phyloP scores from a whole-genome alignment of 495 filamentous ascomycete genomes.

The Penicillium subrubescens region DNA sequence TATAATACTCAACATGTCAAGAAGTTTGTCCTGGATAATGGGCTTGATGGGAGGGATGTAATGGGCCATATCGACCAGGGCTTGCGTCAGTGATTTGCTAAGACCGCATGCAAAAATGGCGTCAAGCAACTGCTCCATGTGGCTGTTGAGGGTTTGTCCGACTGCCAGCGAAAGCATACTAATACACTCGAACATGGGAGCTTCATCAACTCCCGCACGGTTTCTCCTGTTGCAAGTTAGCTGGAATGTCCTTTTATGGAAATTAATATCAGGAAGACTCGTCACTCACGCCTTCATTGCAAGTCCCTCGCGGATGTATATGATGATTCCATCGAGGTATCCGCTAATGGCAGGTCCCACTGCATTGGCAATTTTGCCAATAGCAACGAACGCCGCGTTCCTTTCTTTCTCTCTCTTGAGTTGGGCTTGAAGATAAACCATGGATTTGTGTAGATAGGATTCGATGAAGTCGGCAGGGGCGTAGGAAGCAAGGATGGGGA shows the following conservation, averaged over 20 bases:
- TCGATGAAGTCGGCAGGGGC: constrained; percentile 82
- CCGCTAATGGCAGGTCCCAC: constrained; percentile 91
- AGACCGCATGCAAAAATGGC: constrained; percentile 96
- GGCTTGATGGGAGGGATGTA: constrained; percentile 94
- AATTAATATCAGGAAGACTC: constrained; percentile 14
- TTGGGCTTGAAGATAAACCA: constrained; percentile 92
- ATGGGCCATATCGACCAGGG: constrained; percentile 96
- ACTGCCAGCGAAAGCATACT: constrained; percentile 94
- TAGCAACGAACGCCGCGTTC: constrained; percentile 89
- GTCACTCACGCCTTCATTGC: constrained; percentile 68
- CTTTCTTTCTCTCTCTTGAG: constrained; percentile 95
- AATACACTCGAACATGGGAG: constrained; percentile 97
- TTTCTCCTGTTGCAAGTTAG: constrained; percentile 53
- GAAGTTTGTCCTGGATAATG: constrained; percentile 87
- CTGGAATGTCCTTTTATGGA: neutral
- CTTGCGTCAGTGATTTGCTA: constrained; percentile 88
- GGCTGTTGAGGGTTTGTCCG: constrained; percentile 94
- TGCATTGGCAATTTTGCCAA: constrained; percentile 94
- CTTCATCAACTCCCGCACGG: constrained; percentile 68
- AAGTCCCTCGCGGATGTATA: constrained; percentile 88
- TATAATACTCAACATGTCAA: constrained; percentile 93
- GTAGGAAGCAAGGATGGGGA: constrained; percentile 91
- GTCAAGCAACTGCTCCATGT: constrained; percentile 93
- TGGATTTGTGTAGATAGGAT: constrained; percentile 88
- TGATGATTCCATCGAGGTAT: constrained; percentile 90